phyloP scores from a whole-genome alignment of 2,329 filamentous ascomycete genomes.

The Venturia aucupariae region DNA sequence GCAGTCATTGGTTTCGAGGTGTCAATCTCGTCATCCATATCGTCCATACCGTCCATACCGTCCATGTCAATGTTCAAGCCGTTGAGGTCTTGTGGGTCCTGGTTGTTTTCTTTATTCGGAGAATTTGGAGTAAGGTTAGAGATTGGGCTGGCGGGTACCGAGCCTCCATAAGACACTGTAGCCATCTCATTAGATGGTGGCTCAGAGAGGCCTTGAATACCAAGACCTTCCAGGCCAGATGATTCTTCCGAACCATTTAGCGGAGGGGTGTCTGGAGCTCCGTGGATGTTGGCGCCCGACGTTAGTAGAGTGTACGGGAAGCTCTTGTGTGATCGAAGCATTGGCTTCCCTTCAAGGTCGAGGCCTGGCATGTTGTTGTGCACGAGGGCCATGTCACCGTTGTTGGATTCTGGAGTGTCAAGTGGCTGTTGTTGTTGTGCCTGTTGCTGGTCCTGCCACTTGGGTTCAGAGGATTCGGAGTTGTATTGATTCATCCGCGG shows the following conservation, averaged over 20 bases:
- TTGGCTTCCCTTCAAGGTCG: slow-evolving; percentile 24
- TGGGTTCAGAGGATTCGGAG: slow-evolving; percentile 33
- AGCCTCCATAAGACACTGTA: slow-evolving; percentile 32
- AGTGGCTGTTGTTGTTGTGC: slow-evolving; percentile 28
- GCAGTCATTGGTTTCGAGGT: slow-evolving; percentile 31
- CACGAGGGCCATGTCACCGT: slow-evolving; percentile 31
- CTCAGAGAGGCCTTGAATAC: slow-evolving; percentile 22
- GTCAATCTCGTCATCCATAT: slow-evolving; percentile 18
- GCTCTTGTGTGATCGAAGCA: slow-evolving; percentile 35
- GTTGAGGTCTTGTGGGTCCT: slow-evolving; percentile 29
- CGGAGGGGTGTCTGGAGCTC: slow-evolving; percentile 13
- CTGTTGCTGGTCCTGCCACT: slow-evolving; percentile 31
- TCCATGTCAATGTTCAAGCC: slow-evolving; percentile 27
- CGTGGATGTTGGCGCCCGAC: slow-evolving; percentile 19
- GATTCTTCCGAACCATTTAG: slow-evolving; percentile 17
- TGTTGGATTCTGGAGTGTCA: slow-evolving; percentile 27
- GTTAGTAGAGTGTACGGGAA: slow-evolving; percentile 33
- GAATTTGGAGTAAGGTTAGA: slow-evolving; percentile 38
- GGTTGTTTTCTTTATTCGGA: slow-evolving; percentile 26
- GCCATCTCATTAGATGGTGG: slow-evolving; percentile 26
- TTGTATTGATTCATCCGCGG: slow-evolving; percentile 42
- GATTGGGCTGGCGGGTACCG: slow-evolving; percentile 37
- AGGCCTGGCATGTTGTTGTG: slow-evolving; percentile 28
- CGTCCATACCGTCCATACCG: slow-evolving; percentile 19
- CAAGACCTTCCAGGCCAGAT: slow-evolving; percentile 20